Conservation (phyloP, 768 basidiomycete genomes). For the Boletus rufocinnamomeus region DNA sequence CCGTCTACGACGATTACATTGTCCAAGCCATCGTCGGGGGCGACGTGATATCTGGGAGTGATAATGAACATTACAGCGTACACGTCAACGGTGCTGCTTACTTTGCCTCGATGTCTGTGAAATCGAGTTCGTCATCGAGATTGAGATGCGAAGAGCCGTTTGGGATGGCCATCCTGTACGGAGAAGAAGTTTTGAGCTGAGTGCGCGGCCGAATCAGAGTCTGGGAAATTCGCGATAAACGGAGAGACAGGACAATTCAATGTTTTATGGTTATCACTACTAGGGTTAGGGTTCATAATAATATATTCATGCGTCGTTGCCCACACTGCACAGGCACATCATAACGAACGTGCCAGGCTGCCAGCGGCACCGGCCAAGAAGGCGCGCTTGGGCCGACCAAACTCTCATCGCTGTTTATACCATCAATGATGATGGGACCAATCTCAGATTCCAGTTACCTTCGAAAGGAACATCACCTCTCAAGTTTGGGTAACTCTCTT, state of each 20-base stretch:
- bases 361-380: background rate
- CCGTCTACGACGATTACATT: conserved; percentile 92
- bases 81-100: conserved; percentile 35
- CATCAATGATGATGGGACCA: background rate
- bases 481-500: conserved; percentile 13
- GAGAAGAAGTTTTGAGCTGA: conserved; percentile 1
- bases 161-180: conserved; percentile 48
- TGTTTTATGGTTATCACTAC: background rate
- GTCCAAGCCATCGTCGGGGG: conserved; percentile 86
- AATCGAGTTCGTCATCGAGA: conserved; percentile 74
- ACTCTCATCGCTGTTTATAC: background rate
- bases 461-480: background rate
- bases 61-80: conserved; percentile 8
- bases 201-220: background rate
- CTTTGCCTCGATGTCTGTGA: conserved; percentile 87
- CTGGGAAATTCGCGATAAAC: background rate
- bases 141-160: conserved; percentile 34
- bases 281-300: conserved; percentile 10
- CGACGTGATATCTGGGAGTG: conserved; percentile 74
- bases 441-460: background rate
- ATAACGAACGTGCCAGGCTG: conserved; percentile 15
- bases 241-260: no score
- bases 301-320: no score
- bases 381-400: background rate
- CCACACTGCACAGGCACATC: background rate